Base-by-base conservation (phyloP, 2,329 filamentous ascomycete species). In the Akanthomyces muscarius region DNA sequence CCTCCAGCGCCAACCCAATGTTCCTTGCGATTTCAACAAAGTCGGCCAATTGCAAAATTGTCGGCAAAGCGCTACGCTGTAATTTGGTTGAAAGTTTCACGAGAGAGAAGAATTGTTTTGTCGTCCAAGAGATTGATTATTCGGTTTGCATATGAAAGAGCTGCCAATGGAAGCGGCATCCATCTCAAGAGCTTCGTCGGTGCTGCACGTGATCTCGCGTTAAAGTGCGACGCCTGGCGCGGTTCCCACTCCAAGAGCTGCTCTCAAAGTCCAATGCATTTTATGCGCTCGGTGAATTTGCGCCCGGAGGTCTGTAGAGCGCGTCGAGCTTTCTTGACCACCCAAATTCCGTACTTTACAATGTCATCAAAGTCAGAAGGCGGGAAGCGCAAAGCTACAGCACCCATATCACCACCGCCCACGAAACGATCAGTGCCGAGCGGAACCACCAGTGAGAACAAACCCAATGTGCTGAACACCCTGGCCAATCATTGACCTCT, bases 341-440 rank as follows among this genome's bases (percentile, higher is more conserved):
- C 25, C 21, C 14, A 2, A 38, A 10, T 38, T n/a, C 1, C 13
- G 16, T 28, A 21, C 4, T 42, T 7, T 8, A 14, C n/a, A 25
- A 62, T 62, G 60, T 33, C 59, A 28, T 55, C 60, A 18, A 50
- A 50, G 11, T 7, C 33, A 21, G 52, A 14, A 18, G 36, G 7
- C n/a, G 60, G 51, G 28, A 78, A 79, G 66, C 74, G 77, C 50
- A 77, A 76, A 64, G 59, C 69, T 58, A 78, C 79, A 45, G 74
- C 73, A 33, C 69, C 79, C 23, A 77, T 85, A 62, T 85, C 83
- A 45, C 83, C 83, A 14, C 83, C 83, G 13, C 79, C 78, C 0
- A 33, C 80, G 64, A 85, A 85, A 69, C 79, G 83, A 44, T 83
- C 81, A 65, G 68, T 80, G 11, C 80, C 83, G 67, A 82, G 79